phyloP scores from a whole-genome alignment of 257 asterid species.

The Dorcoceras hygrometricum region DNA sequence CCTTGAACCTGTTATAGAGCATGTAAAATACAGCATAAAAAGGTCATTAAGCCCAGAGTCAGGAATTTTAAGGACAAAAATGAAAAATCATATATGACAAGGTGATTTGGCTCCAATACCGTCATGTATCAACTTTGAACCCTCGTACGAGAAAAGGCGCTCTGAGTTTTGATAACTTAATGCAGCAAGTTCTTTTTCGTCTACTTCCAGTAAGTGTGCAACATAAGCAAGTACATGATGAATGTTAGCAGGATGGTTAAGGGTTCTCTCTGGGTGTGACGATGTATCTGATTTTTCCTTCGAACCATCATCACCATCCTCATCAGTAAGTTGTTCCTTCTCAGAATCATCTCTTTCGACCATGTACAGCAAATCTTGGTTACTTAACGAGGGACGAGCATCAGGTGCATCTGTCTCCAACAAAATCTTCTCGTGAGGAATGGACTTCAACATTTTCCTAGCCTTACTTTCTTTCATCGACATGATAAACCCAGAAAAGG shows the following conservation, averaged over 20 bases:
- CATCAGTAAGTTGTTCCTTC: constrained; percentile 19
- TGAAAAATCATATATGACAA: neutral
- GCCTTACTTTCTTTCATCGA: constrained; percentile 85
- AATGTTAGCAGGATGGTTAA: constrained; percentile 88
- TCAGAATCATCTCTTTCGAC: constrained; percentile 29
- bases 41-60: no score
- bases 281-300: constrained; percentile 1
- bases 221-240: constrained; percentile 71
- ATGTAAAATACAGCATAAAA: neutral
- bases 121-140: constrained; percentile 55
- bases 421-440: constrained; percentile 80
- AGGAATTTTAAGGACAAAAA: neutral
- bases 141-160: constrained; percentile 71
- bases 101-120: constrained; percentile 10
- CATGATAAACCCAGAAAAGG: constrained; percentile 93
- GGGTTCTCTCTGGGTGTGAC: constrained; percentile 26
- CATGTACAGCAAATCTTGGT: constrained; percentile 36
- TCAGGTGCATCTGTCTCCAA: constrained; percentile 98
- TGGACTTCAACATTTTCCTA: constrained; percentile 68
- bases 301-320: constrained; percentile 15
- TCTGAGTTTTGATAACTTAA: constrained; percentile 64
- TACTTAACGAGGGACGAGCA: constrained; percentile 49
- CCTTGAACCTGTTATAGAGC: neutral
- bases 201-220: constrained; percentile 59
- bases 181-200: constrained; percentile 60